Evolutionary conservation across 768 basidiomycete species (phyloP), one percentile per base, ranked within the genome.

Genomic region (Dacryopinax primogenitus): DNA sequence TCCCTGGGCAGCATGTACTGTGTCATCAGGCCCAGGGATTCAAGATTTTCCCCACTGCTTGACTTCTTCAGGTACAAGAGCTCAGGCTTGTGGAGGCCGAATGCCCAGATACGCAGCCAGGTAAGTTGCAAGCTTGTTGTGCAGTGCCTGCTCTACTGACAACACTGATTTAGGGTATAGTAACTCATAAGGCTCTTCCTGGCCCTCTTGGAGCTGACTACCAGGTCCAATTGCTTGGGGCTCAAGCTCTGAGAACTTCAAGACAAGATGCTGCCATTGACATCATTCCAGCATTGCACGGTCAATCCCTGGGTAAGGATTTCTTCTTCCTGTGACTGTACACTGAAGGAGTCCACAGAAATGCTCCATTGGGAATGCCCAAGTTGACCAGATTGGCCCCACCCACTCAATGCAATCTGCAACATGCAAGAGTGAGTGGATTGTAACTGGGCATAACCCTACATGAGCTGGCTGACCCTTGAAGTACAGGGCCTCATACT

Each of bases 371-470:
- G 70, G 69, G 62, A 74, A 75, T 36, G 73, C 72, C 74, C 74
- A 75, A 4, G 63, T 64, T 7, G 65, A 33, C 71, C 74, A 73
- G 6, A 70, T 68, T 4, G 71, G 73, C 0, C 71, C 73, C 3
- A 36, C 33, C 1, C n/a, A 23, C 13, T 62, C 58, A 35, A 75
- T 75, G 62, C 70, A 69, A 62, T 74, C 71, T 0, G 70, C 72
- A 37, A 75, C 68, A 36, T 76, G 74, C 1, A 76, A 68, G 0
- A 75, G 66, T 0, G 70, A 74, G 63, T 77, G 76, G 11, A 77
- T 68, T 0, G 76, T 75, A 0, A 77, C 37, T 0, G 72, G 69
- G 62, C 77, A 78, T 0, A 68, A 58, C 13, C 18, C 41, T 7
- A 4, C 41, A 18, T 23, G 41, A 15, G 16, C 7, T 6, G 41